These are phyloP conservation scores for Glycine latifolia DNA, from an alignment of 306 rosid genomes.

Conservation along the genomic window DNA sequence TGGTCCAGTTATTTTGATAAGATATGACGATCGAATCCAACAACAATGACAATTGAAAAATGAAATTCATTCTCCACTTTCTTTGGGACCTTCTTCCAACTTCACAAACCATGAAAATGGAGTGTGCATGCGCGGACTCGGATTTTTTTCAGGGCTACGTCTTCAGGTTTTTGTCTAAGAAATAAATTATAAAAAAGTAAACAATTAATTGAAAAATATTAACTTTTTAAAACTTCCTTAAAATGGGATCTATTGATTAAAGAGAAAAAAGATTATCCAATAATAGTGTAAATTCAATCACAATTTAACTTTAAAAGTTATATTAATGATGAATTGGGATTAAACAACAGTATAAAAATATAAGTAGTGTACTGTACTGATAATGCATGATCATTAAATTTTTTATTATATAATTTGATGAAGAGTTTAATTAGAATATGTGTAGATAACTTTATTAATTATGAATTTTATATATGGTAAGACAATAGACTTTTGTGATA, in stretches of 20 bases:
- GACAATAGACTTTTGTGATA: no score
- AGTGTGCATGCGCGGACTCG: background rate
- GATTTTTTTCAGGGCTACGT: background rate
- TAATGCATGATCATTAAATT: no score
- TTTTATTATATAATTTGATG: background rate
- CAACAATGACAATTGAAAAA: conserved; percentile 39
- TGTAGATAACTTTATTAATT: background rate
- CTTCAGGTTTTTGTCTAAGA: background rate
- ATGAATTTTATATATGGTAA: no score
- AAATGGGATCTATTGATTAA: background rate
- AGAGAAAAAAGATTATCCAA: no score
- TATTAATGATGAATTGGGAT: no score
- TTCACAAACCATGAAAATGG: background rate
- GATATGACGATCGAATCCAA: conserved; percentile 23
- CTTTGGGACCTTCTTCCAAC: conserved; percentile 36
- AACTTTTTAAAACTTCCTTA: background rate
- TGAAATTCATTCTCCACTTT: conserved; percentile 50
- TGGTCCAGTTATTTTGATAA: conserved; percentile 45
- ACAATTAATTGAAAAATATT: background rate
- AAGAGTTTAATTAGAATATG: background rate
- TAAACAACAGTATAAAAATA: no score
- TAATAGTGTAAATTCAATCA: no score
- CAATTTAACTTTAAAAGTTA: no score
- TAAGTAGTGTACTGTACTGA: no score
- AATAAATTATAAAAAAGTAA: no score